These are phyloP conservation scores for Populus hybrid DNA, from an alignment of 441 rosid species.

Conservation along the genomic window DNA sequence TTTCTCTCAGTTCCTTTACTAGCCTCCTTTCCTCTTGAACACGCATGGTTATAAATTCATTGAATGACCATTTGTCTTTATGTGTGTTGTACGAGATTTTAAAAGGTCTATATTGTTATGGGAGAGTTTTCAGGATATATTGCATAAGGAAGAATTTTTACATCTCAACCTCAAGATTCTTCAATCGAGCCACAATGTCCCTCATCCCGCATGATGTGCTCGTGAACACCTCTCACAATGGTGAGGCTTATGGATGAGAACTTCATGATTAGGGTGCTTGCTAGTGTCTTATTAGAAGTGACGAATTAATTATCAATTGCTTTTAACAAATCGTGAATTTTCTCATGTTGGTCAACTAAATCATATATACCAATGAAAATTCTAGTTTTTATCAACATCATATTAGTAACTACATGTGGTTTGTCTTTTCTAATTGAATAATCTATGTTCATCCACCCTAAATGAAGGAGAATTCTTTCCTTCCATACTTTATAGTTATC, in stretches of 20 bases:
- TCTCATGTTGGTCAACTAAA: not conserved
- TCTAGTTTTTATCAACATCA: slow-evolving; percentile 15
- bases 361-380: not conserved
- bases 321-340: not conserved
- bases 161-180: no score
- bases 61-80: not conserved
- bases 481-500: slow-evolving; percentile 13
- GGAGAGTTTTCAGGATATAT: not conserved
- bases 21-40: not conserved
- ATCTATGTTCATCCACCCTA: slow-evolving; percentile 17
- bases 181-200: no score
- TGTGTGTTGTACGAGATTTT: not conserved
- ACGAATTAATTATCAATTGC: not conserved
- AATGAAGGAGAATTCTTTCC: slow-evolving; percentile 7
- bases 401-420: not conserved
- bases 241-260: slow-evolving; percentile 7
- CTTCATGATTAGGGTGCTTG: slow-evolving; percentile 1
- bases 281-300: not conserved
- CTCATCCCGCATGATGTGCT: not conserved
- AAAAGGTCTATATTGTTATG: not conserved
- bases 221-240: not conserved
- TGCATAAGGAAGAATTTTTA: not conserved
- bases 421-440: slow-evolving; percentile 14
- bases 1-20: not conserved
- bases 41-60: not conserved